Conservation (phyloP, 1,284 basidiomycete genomes). For the Golubevia pallescens region DNA sequence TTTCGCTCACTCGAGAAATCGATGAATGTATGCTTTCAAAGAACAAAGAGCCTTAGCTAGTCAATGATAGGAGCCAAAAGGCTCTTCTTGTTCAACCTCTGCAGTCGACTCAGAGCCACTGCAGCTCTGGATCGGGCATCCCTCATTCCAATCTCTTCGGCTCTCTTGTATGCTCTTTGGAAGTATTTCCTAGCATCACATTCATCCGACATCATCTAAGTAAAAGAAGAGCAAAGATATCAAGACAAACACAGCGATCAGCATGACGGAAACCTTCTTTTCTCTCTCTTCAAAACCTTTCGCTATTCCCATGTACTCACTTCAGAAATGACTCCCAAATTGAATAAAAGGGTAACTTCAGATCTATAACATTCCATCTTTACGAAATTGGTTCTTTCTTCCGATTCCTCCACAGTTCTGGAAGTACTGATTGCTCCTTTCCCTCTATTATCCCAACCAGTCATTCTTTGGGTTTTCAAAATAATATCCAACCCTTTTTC, state of each 20-base stretch:
- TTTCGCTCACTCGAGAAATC: too few relatives aligned
- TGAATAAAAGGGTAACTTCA: slow-evolving; percentile 54
- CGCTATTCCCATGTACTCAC: slow-evolving; percentile 1
- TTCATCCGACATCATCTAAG: slow-evolving; percentile 28
- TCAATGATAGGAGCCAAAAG: too few relatives aligned
- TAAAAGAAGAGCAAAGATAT: not conserved
- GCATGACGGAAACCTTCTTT: slow-evolving; percentile 10
- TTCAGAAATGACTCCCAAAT: slow-evolving; percentile 38
- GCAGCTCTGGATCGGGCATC: too few relatives aligned
- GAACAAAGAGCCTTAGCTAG: too few relatives aligned
- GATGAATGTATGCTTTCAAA: too few relatives aligned
- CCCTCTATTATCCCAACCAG: slow-evolving; percentile 29
- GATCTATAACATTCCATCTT: slow-evolving; percentile 44
- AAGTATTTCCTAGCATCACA: slow-evolving; percentile 36
- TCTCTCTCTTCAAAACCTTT: slow-evolving; percentile 10
- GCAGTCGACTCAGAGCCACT: too few relatives aligned
- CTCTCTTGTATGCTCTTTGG: slow-evolving; percentile 27
- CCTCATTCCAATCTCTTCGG: slow-evolving; percentile 16
- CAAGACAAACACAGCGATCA: not conserved
- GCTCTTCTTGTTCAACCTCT: too few relatives aligned
- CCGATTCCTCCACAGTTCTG: slow-evolving; percentile 11
- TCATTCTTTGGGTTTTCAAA: slow-evolving; percentile 32
- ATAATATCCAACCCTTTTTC: slow-evolving; percentile 50
- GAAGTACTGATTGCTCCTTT: not conserved
- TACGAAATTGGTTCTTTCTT: slow-evolving; percentile 34